Conservation (phyloP, 768 basidiomycete species). For the Leccinum variicolor region DNA sequence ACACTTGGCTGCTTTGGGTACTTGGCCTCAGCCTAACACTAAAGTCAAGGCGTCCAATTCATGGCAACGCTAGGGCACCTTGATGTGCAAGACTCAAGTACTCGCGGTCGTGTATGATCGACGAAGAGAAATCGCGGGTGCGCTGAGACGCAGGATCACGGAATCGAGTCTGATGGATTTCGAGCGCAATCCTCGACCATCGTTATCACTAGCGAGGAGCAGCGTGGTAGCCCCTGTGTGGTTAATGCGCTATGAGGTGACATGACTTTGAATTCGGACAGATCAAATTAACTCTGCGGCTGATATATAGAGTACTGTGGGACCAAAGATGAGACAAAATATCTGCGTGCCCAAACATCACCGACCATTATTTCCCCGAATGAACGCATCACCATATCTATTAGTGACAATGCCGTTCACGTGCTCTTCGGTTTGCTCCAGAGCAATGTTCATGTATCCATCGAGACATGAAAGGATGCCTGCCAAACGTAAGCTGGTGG, state of each 20-base stretch:
- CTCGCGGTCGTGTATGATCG: background rate
- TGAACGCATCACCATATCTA: slow-evolving; percentile 92
- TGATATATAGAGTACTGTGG: slow-evolving; percentile 75
- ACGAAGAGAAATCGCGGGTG: background rate
- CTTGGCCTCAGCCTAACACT: background rate
- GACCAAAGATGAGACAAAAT: background rate
- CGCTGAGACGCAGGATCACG: background rate
- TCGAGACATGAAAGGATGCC: slow-evolving; percentile 93
- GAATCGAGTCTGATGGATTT: background rate
- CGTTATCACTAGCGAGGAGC: background rate
- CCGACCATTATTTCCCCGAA: slow-evolving; percentile 89
- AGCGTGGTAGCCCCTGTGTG: background rate
- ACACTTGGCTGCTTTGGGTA: background rate
- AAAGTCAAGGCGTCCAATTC: background rate
- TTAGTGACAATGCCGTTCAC: slow-evolving; percentile 86
- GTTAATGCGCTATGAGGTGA: background rate
- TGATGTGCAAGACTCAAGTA: background rate
- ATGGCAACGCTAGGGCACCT: background rate
- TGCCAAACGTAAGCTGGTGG: slow-evolving; percentile 29
- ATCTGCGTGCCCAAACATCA: background rate
- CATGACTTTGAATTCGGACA: background rate
- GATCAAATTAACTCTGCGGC: slow-evolving; percentile 57
- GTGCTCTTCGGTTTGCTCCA: slow-evolving; percentile 97
- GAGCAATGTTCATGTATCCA: slow-evolving; percentile 98
- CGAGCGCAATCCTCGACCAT: background rate